Conservation (phyloP, 176 grass and related monocot genomes). For the Metroxylon sagu region DNA sequence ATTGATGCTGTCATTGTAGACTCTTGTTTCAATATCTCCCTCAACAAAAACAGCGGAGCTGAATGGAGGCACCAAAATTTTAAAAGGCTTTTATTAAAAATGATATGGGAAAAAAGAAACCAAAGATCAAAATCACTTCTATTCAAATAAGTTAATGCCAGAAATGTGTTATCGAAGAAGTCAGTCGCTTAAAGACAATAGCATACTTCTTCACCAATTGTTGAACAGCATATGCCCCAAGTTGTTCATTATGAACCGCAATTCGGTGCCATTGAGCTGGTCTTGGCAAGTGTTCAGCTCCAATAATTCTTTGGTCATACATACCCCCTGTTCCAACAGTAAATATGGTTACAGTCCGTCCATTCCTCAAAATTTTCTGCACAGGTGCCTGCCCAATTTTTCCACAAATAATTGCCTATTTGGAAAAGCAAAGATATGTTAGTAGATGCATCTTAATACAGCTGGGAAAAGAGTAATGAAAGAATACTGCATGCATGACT, state of each 20-base stretch:
- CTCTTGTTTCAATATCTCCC: conserved; percentile 92
- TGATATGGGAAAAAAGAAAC: too few species aligned
- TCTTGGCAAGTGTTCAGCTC: conserved; percentile 43
- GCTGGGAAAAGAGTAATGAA: not conserved
- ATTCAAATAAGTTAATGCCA: too few species aligned
- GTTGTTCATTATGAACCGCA: conserved; percentile 52
- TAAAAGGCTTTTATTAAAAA: too few species aligned
- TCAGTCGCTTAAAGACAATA: too few species aligned
- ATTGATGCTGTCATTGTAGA: conserved; percentile 75
- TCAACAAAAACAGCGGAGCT: conserved; percentile 85
- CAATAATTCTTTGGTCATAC: conserved; percentile 77
- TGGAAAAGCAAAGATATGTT: conserved; percentile 15
- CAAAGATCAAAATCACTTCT: too few species aligned
- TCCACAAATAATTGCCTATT: conserved; percentile 81
- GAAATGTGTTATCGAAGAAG: too few species aligned
- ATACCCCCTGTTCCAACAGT: conserved; percentile 93
- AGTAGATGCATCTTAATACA: not conserved
- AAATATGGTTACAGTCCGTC: conserved; percentile 68
- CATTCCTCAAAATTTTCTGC: conserved; percentile 88
- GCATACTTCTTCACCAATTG: conserved; percentile 84
- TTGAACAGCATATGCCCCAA: conserved; percentile 71
- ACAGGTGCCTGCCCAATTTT: conserved; percentile 80
- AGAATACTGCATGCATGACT: not conserved
- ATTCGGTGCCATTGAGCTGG: conserved; percentile 92
- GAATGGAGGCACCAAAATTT: conserved; percentile 1